Conservation (phyloP, 2,329 filamentous ascomycete species). For the Cephalotrichum gorgonifer region DNA sequence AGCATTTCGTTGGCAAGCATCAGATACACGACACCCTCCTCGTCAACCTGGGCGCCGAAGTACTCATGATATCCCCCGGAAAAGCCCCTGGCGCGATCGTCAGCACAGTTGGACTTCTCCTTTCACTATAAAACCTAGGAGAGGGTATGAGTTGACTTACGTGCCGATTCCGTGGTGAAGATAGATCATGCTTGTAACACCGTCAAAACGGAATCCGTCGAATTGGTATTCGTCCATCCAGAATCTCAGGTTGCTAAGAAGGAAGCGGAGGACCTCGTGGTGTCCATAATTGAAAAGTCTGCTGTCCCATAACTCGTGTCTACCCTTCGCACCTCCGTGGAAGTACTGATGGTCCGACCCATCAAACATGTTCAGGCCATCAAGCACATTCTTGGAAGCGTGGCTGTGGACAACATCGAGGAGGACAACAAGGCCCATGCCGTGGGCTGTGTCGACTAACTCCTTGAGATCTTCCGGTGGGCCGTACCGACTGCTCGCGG, state of each 20-base stretch:
- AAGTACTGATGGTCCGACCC: slow-evolving; percentile 94
- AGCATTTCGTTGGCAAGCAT: slow-evolving; percentile 96
- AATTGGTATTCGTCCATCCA: slow-evolving; percentile 99
- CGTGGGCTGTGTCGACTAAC: slow-evolving; percentile 88
- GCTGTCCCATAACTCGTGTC: slow-evolving; percentile 92
- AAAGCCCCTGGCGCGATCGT: slow-evolving; percentile 56
- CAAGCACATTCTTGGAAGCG: slow-evolving; percentile 92
- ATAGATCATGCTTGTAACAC: slow-evolving; percentile 98
- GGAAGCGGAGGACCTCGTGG: slow-evolving; percentile 90
- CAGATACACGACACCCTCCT: slow-evolving; percentile 88
- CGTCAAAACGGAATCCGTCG: slow-evolving; percentile 95
- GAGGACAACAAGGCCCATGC: slow-evolving; percentile 80
- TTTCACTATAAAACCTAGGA: not conserved
- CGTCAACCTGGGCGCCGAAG: slow-evolving; percentile 79
- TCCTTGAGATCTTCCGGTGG: slow-evolving; percentile 92
- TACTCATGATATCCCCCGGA: slow-evolving; percentile 98
- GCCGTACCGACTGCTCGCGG: slow-evolving; percentile 90
- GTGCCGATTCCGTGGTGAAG: slow-evolving; percentile 92
- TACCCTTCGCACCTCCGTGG: slow-evolving; percentile 73
- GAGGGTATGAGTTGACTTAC: slow-evolving; percentile 37
- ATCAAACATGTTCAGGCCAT: slow-evolving; percentile 93
- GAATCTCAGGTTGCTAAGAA: slow-evolving; percentile 89
- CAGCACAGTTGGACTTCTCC: not conserved
- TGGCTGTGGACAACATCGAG: slow-evolving; percentile 97
- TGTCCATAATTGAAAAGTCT: slow-evolving; percentile 93